Percentiles rank a stretch among this genome's conserved stretches.
These are phyloP conservation scores for Eragrostis curvula DNA, from an alignment of 176 grass and related monocot species.

Conservation along the genomic window DNA sequence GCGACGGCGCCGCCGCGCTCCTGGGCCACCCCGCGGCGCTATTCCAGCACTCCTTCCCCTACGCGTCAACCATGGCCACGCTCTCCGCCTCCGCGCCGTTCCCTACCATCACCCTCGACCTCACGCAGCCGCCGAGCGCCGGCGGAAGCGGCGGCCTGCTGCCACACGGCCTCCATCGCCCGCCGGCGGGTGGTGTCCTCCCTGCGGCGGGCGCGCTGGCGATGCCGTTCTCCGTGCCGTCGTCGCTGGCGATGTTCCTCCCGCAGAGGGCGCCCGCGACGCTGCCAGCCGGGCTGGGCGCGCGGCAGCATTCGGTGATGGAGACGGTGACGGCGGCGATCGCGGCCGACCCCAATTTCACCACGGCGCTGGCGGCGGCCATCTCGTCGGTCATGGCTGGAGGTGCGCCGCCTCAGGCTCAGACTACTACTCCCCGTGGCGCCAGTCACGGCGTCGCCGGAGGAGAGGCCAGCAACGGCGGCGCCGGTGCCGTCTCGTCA, in stretches of 20 bases:
- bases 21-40: constrained; percentile 65
- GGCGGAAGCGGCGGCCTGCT: constrained; percentile 14
- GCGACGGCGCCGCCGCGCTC: constrained; percentile 38
- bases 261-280: constrained; percentile 24
- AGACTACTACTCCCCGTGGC: constrained; percentile 26
- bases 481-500: not conserved
- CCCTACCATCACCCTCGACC: constrained; percentile 87
- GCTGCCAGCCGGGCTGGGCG: not conserved
- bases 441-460: not conserved
- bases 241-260: constrained; percentile 54
- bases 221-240: constrained; percentile 23
- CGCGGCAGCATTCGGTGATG: constrained; percentile 56
- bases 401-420: not conserved
- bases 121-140: constrained; percentile 51
- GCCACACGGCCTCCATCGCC: constrained; percentile 37
- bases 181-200: constrained; percentile 16
- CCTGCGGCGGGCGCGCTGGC: not conserved
- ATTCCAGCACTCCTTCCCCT: constrained; percentile 63
- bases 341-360: constrained; percentile 76
- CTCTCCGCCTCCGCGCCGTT: constrained; percentile 89
- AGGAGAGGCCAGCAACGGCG: constrained; percentile 14
- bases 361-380: constrained; percentile 69
- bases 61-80: constrained; percentile 76
- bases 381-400: constrained; percentile 72
- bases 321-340: constrained; percentile 75